Evolutionary conservation across 2,329 filamentous ascomycete genomes (phyloP), one percentile per base, ranked within the genome.

Genomic region (Colletotrichum endophyticum): DNA sequence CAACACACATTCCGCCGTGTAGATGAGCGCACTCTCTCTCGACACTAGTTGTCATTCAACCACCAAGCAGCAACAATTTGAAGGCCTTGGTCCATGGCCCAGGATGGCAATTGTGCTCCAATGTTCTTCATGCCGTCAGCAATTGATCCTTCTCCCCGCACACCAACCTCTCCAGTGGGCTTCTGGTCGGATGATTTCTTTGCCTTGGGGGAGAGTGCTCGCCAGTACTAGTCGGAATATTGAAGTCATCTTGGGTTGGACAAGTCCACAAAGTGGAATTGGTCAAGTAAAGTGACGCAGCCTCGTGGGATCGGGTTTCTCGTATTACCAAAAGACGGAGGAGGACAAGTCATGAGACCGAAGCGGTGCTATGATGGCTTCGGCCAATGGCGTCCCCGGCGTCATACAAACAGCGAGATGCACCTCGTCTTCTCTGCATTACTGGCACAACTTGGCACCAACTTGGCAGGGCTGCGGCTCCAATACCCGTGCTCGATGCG

Each of bases 381-480:
- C 27, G 32, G 32, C 73, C 73, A 76, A 73, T 76, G 12, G 25
- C 32, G 56, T 44, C n/a, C 70, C 25, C 36, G 19, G n/a, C 63
- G n/a, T 49, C 70, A 64, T 44, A 73, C 70, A 73, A 73, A 16
- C 25, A 39, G 16, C 64, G 57, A 64, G 70, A 76, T 76, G 73
- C 73, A 76, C 70, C 70, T 76, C 73, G 73, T 76, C 57, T 73
- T 76, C 63, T 76, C 66, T 73, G 63, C 73, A 59, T 73, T 39
- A 28, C 25, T 76, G 70, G 73, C 73, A 64, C 27, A 69, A 32
- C 73, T 75, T 70, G 74, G 71, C 71, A 75, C 34, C 27, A 64
- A 32, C 73, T 75, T 70, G 74, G 71, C 71, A 75, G 61, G 66
- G 71, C 74, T 77, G 72, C 71, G 74, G 72, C 66, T 66, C 72